phyloP scores from a whole-genome alignment of 176 grass and related monocot species.

The Oryza glumipatula region DNA sequence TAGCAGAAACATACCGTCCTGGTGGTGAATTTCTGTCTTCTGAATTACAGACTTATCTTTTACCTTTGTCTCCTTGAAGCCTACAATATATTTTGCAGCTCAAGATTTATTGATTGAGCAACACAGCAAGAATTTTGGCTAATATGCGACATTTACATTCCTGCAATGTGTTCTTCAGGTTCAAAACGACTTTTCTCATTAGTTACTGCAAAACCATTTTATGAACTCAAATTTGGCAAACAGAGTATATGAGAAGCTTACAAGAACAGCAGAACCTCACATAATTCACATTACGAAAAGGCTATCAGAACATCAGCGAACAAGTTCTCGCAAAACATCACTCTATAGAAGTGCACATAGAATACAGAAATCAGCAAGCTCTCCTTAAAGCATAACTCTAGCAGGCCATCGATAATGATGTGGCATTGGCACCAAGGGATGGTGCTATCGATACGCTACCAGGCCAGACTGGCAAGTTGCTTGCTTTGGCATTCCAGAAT shows the following conservation, averaged over 20 bases:
- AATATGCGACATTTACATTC: not conserved
- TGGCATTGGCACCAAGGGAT: slow-evolving; percentile 17
- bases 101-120: not conserved
- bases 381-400: not conserved
- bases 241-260: not conserved
- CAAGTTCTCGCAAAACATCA: not conserved
- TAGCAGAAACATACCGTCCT: slow-evolving; percentile 10
- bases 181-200: not conserved
- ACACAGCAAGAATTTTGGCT: not conserved
- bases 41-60: slow-evolving; percentile 9
- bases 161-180: not conserved
- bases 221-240: not conserved
- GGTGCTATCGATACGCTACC: slow-evolving; percentile 13
- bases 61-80: not conserved
- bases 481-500: slow-evolving; percentile 64
- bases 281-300: not conserved
- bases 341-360: not conserved
- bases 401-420: not conserved
- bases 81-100: slow-evolving; percentile 14
- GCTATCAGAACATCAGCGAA: not conserved
- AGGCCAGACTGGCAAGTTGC: slow-evolving; percentile 56
- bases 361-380: not conserved
- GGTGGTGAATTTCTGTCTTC: slow-evolving; percentile 17
- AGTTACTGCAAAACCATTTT: not conserved
- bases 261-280: no score